These are phyloP conservation scores for Mucuna pruriens DNA, from an alignment of 306 rosid genomes.

Conservation along the genomic window DNA sequence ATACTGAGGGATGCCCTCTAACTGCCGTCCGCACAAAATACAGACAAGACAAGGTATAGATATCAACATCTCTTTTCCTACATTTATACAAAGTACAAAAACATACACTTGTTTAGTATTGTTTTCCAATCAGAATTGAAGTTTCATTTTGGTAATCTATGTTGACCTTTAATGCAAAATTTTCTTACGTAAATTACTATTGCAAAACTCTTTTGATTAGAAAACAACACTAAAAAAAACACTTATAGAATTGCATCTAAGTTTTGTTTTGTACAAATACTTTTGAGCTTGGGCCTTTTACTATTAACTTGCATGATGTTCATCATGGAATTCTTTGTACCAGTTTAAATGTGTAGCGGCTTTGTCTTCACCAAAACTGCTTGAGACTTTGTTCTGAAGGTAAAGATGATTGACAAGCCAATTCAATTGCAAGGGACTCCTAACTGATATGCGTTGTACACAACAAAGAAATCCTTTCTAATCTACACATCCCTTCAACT, in stretches of 20 bases:
- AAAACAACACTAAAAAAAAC: too few relatives aligned
- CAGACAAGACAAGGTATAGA: conserved; percentile 71
- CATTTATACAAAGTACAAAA: too few relatives aligned
- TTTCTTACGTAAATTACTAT: too few relatives aligned
- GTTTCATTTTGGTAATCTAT: too few relatives aligned
- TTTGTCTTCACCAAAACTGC: conserved; percentile 66
- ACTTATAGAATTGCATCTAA: too few relatives aligned
- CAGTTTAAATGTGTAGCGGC: conserved; percentile 82
- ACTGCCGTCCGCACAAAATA: conserved; percentile 71
- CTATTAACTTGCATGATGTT: conserved; percentile 22
- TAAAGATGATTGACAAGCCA: conserved; percentile 20
- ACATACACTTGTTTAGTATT: too few relatives aligned
- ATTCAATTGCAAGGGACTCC: conserved; percentile 42
- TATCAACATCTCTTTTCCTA: neutral
- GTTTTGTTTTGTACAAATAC: neutral
- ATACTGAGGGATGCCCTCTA: conserved; percentile 67
- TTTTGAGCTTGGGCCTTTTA: neutral
- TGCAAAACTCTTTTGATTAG: too few relatives aligned
- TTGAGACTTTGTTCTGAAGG: conserved; percentile 42
- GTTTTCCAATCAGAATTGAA: too few relatives aligned
- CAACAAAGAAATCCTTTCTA: conserved; percentile 40
- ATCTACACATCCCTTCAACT: conserved; percentile 43
- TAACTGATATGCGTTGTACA: conserved; percentile 45
- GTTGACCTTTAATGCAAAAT: too few relatives aligned
- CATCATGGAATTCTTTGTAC: conserved; percentile 14